A percentile compares a stretch with the other conserved stretches of the same genome.
Evolutionary conservation across 2,329 filamentous ascomycete genomes (phyloP).

Genomic region (Microcyclosporella mali): DNA sequence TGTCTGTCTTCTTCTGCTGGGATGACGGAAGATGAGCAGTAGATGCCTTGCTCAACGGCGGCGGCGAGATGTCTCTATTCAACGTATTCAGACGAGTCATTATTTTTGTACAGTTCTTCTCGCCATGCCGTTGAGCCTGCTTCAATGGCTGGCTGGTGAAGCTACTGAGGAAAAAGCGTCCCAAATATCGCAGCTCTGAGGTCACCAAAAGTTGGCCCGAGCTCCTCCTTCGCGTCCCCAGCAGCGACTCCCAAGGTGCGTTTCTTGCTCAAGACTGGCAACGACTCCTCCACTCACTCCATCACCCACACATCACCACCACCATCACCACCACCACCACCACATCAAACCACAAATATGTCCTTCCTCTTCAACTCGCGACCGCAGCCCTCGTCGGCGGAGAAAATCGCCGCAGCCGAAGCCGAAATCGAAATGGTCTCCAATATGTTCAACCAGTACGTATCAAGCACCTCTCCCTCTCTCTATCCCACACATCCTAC

Average conservation of each 20-base stretch:
- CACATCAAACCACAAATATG: slow-evolving; percentile 42
- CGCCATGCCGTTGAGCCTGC: too few species aligned
- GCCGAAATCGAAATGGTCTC: slow-evolving; percentile 96
- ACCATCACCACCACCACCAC: slow-evolving; percentile 1
- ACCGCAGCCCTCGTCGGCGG: slow-evolving; percentile 84
- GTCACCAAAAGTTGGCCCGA: slow-evolving; percentile 4
- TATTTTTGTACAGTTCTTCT: too few species aligned
- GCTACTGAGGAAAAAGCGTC: not conserved
- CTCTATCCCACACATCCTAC: not conserved
- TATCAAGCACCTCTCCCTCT: not conserved
- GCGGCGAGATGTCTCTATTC: slow-evolving; percentile 27
- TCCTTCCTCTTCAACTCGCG: slow-evolving; percentile 63
- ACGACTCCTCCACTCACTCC: not conserved
- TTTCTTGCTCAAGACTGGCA: too few species aligned
- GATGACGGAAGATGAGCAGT: not conserved
- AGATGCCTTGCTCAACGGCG: slow-evolving; percentile 21
- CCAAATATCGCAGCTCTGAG: too few species aligned
- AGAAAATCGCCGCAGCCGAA: slow-evolving; percentile 96
- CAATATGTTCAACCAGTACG: slow-evolving; percentile 95
- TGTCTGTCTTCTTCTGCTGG: not conserved
- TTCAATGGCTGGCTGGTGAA: too few species aligned
- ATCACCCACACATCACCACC: slow-evolving; percentile 3
- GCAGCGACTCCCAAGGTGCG: too few species aligned
- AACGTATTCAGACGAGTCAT: slow-evolving; percentile 18
- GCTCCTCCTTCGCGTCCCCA: not conserved